Evolutionary conservation across 2,329 filamentous ascomycete genomes (phyloP), one percentile per base, ranked within the genome.

Genomic region (Erysiphe neolycopersici): DNA sequence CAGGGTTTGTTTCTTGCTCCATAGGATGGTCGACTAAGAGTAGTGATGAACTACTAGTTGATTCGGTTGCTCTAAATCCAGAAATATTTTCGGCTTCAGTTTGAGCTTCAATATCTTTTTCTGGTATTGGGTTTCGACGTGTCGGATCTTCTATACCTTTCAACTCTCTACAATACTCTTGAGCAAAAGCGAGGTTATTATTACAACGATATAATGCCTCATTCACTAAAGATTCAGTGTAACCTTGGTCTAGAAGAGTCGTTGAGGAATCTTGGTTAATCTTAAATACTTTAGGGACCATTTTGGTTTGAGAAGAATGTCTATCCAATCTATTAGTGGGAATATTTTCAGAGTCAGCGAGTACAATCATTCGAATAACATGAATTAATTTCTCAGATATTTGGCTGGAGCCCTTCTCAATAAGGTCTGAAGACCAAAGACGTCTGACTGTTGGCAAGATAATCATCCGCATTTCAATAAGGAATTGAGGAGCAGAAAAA

Each of bases 161-260:
- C 47, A 79, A 71, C 13, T 74, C 71, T 45, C 64, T 65, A 55
- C 80, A 89, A 56, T 95, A 95, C 45, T 89, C 79, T 31, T 66
- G 63, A 6, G 82, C 74, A 22, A 64, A 61, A 2, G 62, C 57
- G 4, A 60, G 52, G 43, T 69, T 68, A 45, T 82, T 81, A 53
- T 82, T 79, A 52, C 81, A 81, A 44, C 87, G 74, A 57, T 82
- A 94, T 0, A 89, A 62, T 29, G 81, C 84, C 59, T 95, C 87
- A 30, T 70, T 67, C 6, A 70, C 77, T 43, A 94, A 64, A 12
- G 72, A 69, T 38, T 68, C 62, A 17, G 73, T 64, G 46, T 63
- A 71, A 1, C 65, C 66, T 32, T 45, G 32, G 12, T 32, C 63
- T 9, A 47, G 40, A 29, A 57, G 41, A 13, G 46, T 43, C 17